Evolutionary conservation across 108 stramenopile species (phyloP).

Genomic region (Cyclotella choctawhatcheeana): DNA sequence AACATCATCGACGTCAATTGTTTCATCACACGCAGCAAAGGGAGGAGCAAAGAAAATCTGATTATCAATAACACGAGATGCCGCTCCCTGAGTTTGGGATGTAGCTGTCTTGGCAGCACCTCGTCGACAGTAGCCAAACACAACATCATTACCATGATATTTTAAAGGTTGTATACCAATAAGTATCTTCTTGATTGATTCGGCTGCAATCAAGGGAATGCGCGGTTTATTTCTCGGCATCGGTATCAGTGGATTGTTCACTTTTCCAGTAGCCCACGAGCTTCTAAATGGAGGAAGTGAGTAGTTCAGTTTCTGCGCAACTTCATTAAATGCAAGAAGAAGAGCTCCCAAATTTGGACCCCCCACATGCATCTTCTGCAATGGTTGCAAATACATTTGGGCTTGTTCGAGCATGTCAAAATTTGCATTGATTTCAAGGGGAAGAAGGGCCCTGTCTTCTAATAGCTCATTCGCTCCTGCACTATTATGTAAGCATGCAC

Average conservation of each 20-base stretch:
- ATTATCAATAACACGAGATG: constrained; percentile 6
- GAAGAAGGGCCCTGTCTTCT: constrained; percentile 1
- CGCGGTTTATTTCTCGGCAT: background rate
- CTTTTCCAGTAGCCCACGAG: background rate
- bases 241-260: background rate
- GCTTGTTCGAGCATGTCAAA: background rate
- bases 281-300: background rate
- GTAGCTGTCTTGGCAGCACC: constrained; percentile 19
- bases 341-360: constrained; percentile 17
- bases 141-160: too few species aligned
- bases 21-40: constrained; percentile 24
- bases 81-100: constrained; percentile 17
- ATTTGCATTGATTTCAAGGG: background rate
- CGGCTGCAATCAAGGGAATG: background rate
- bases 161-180: too few species aligned
- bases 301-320: constrained; percentile 3
- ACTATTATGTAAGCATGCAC: constrained; percentile 5
- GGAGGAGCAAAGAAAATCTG: constrained; percentile 25
- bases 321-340: constrained; percentile 23
- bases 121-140: background rate
- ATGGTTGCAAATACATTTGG: constrained; percentile 1
- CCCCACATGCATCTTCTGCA: constrained; percentile 7
- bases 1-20: constrained; percentile 1
- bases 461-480: constrained; percentile 23
- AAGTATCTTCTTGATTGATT: background rate